A percentile compares a stretch with the other conserved stretches of the same genome.
Conservation (phyloP, 2,329 filamentous ascomycete species). For the Xylariaceae sp. region DNA sequence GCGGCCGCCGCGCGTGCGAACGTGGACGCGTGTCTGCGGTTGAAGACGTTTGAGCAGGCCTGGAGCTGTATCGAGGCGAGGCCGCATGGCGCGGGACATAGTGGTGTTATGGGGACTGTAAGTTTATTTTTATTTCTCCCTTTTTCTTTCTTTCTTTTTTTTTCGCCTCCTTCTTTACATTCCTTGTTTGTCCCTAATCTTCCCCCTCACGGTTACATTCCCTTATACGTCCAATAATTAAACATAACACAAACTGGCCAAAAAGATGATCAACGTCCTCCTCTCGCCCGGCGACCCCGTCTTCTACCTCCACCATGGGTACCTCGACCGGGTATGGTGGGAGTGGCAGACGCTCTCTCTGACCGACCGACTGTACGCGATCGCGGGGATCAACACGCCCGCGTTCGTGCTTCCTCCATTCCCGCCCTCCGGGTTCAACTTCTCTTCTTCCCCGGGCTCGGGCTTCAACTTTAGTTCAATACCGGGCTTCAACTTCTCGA, state of each 20-base stretch:
- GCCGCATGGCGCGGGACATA: conserved; percentile 21
- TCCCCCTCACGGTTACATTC: no score
- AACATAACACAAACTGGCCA: not conserved
- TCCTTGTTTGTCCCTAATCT: no score
- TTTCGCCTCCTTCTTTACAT: not conserved
- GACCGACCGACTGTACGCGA: conserved; percentile 17
- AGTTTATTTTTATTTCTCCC: no score
- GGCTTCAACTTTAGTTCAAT: conserved; percentile 9
- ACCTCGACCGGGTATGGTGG: conserved; percentile 24
- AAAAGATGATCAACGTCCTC: conserved; percentile 20
- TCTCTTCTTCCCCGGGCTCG: not conserved
- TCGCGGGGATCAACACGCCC: conserved; percentile 21
- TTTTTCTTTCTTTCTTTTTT: no score
- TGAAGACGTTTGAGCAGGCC: conserved; percentile 5
- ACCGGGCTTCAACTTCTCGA: conserved; percentile 6
- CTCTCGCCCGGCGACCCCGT: conserved; percentile 24
- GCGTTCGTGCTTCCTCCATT: not conserved
- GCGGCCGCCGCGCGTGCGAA: conserved; percentile 8
- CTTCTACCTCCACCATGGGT: conserved; percentile 26
- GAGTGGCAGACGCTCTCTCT: conserved; percentile 23
- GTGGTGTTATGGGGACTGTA: conserved; percentile 19
- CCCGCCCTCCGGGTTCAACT: conserved; percentile 2
- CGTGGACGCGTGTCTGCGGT: conserved; percentile 14
- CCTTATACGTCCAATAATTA: no score
- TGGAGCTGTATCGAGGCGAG: conserved; percentile 19